Conservation (phyloP, 2,329 filamentous ascomycete species). For the Ceratocystis alfenasii region DNA sequence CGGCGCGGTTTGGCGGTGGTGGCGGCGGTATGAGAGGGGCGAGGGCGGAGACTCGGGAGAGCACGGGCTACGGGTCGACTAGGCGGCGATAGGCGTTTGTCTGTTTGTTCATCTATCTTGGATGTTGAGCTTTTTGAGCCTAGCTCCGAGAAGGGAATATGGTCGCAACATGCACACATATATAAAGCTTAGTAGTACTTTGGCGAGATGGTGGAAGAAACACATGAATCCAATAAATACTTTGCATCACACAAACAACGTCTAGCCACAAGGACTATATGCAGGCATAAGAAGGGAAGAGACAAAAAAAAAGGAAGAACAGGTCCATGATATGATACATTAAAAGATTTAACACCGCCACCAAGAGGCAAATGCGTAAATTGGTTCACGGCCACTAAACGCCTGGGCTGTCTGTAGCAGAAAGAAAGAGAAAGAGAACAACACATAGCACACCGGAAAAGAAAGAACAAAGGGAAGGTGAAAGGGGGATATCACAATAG, state of each 20-base stretch:
- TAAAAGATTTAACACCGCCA: neutral
- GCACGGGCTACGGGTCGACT: slow-evolving; percentile 63
- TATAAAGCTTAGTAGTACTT: no score
- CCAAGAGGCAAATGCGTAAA: neutral
- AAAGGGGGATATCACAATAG: slow-evolving; percentile 9
- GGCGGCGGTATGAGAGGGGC: neutral
- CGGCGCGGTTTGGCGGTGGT: neutral
- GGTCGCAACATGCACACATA: no score
- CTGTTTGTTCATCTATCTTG: slow-evolving; percentile 30
- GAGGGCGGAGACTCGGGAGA: slow-evolving; percentile 33
- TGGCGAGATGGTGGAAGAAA: neutral
- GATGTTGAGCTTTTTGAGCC: no score
- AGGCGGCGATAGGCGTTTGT: slow-evolving; percentile 32
- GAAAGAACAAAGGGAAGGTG: neutral
- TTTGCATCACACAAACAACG: neutral
- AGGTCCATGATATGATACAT: slow-evolving; percentile 8
- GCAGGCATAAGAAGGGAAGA: neutral
- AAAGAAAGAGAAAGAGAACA: neutral
- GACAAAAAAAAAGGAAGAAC: neutral
- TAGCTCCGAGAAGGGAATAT: no score
- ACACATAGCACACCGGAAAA: slow-evolving; percentile 10
- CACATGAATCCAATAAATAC: neutral
- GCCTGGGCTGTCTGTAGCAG: neutral
- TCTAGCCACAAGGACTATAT: neutral
- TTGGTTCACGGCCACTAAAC: neutral